Evolutionary conservation across 106 monocot genomes (phyloP).

Genomic region (Iris macrosiphon): DNA sequence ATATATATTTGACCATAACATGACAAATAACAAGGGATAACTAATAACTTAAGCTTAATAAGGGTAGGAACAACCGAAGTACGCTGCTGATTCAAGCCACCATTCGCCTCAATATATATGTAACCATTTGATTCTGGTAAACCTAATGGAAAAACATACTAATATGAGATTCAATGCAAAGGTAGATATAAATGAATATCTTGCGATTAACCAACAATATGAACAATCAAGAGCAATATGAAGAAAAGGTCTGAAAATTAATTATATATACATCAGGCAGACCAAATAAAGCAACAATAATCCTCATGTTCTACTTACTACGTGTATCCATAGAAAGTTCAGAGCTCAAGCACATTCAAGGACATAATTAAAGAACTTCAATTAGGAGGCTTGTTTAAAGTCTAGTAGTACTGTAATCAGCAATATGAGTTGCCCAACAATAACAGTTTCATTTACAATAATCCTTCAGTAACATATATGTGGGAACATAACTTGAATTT

Average conservation of each 20-base stretch:
- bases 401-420: too few relatives aligned
- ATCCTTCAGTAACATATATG: too few relatives aligned
- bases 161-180: not conserved
- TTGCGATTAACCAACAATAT: not conserved
- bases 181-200: not conserved
- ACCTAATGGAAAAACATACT: constrained; percentile 36
- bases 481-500: too few relatives aligned
- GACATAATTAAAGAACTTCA: too few relatives aligned
- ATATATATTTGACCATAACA: not conserved
- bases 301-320: too few relatives aligned
- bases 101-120: constrained; percentile 96
- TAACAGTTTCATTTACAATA: too few relatives aligned
- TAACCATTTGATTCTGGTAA: constrained; percentile 94
- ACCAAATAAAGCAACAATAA: not conserved
- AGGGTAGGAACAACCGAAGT: constrained; percentile 54
- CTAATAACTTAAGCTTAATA: not conserved
- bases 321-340: too few relatives aligned
- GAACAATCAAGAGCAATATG: not conserved
- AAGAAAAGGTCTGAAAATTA: not conserved
- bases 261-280: not conserved
- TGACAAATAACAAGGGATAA: not conserved
- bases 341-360: too few relatives aligned
- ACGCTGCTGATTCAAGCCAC: constrained; percentile 97
- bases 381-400: too few relatives aligned
- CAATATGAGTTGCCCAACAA: too few relatives aligned